Evolutionary conservation across 164 flowering plant species (phyloP).

Genomic region (Cinnamomum chago): DNA sequence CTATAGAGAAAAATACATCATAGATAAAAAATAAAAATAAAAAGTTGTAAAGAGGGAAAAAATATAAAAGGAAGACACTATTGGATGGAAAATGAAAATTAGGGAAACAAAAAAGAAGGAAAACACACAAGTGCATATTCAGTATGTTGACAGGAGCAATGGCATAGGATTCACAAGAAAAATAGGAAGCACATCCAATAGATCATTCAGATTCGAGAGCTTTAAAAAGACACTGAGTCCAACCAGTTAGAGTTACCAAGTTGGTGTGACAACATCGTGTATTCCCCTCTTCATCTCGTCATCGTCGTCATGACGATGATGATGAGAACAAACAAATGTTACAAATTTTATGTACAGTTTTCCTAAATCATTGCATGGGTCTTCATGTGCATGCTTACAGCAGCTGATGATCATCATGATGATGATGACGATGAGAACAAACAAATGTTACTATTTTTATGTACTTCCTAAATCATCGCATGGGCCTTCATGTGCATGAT

Average conservation of each 20-base stretch:
- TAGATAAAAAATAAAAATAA: no score
- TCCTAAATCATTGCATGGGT: background rate
- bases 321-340: no score
- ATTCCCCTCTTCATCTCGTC: background rate
- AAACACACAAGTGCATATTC: background rate
- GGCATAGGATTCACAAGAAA: background rate
- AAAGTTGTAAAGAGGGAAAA: background rate
- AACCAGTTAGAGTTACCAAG: background rate
- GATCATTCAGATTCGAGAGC: no score
- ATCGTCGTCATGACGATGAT: no score
- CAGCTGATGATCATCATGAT: no score
- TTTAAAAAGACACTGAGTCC: background rate
- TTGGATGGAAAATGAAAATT: background rate
- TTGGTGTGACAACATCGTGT: background rate
- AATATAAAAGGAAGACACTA: background rate
- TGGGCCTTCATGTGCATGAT: background rate
- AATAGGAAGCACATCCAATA: background rate
- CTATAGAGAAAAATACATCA: background rate
- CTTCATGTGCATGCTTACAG: background rate
- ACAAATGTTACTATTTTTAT: no score
- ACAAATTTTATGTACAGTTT: no score
- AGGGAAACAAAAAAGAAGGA: background rate
- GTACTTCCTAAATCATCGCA: no score
- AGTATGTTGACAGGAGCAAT: background rate
- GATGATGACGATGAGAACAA: no score